These are phyloP conservation scores for Penicillium sp. DNA, from an alignment of 2,329 filamentous ascomycete genomes.

Conservation along the genomic window DNA sequence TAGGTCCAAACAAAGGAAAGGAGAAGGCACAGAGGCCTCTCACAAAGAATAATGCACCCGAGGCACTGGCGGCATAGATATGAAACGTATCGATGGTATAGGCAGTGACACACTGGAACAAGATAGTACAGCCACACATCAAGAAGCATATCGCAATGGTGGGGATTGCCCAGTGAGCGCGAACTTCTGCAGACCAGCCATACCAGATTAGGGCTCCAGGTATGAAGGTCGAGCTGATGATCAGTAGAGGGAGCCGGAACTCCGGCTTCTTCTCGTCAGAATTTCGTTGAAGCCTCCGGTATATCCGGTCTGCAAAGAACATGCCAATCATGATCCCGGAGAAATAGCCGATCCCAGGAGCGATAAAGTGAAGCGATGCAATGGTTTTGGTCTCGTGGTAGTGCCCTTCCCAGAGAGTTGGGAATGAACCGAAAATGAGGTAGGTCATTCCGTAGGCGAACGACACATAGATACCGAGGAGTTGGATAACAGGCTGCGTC, in stretches of 20 bases:
- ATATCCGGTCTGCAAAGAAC: conserved; percentile 48
- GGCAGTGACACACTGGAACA: conserved; percentile 41
- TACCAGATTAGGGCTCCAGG: conserved; percentile 55
- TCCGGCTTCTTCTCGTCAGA: conserved; percentile 50
- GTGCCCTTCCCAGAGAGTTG: conserved; percentile 51
- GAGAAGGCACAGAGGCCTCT: conserved; percentile 32
- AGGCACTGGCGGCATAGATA: conserved; percentile 32
- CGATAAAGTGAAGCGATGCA: conserved; percentile 61
- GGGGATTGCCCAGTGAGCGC: conserved; percentile 52
- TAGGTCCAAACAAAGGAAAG: conserved; percentile 36
- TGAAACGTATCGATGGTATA: conserved; percentile 37
- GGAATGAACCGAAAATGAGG: conserved; percentile 60
- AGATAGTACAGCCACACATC: conserved; percentile 43
- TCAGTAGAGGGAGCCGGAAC: conserved; percentile 57
- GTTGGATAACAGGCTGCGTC: conserved; percentile 60
- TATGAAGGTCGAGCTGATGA: conserved; percentile 51
- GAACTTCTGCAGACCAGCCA: conserved; percentile 52
- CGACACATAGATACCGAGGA: conserved; percentile 52
- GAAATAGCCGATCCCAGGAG: conserved; percentile 60
- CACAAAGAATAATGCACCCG: conserved; percentile 29
- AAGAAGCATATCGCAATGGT: conserved; percentile 52
- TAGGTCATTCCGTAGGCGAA: conserved; percentile 61
- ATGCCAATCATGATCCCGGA: conserved; percentile 49
- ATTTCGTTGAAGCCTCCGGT: conserved; percentile 41
- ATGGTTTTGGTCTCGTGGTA: conserved; percentile 56